Base-by-base conservation (phyloP, 2,329 filamentous ascomycete genomes). In the Fusarium staphyleae region DNA sequence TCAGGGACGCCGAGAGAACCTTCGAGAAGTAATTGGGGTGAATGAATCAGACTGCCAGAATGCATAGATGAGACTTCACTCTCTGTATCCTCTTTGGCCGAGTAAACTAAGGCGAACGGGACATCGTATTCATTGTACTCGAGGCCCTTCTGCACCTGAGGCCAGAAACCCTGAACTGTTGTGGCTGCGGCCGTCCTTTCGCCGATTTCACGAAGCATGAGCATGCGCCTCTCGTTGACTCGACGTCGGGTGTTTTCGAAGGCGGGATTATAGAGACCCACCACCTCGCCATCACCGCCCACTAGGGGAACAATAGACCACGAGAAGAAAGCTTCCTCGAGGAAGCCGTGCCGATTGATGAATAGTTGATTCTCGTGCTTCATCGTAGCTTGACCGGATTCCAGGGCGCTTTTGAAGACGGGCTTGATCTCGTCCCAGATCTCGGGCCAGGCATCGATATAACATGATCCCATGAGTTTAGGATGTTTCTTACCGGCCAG, bases 281-380 rank as follows among this genome's bases (percentile, higher is more conserved):
- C 84, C 7, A 93, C 88, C 11, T 83, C 83, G 2, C 90, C 90
- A 53, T 92, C 87, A 32, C 81, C 79, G 3, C 89, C 90, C 2
- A 93, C 83, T 57, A 93, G 79, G 0, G 90, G 90, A 19, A 93
- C 87, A 34, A 93, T 86, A 1, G 86, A 89, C 89, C 89, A 93
- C 11, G 87, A 90, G 69, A 93, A 93, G 68, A 90, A 93, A 0
- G 88, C 86, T 68, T 95, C 90, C 71, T 96, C 89, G 1, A 91
- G 73, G 56, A 83, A 91, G 1, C 86, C 84, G 57, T 85, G 83
- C 7, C 90, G 83, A 39, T 81, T 78, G 26, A 95, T 81, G 65
- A 92, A 91, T 1, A 93, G 77, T 50, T 85, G 85, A 58, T 93
- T 89, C 64, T 95, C 90, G 60, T 93, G 87, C 70, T 92, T 93